These are phyloP conservation scores for Chaetomiaceae sp. DNA, from an alignment of 2,329 filamentous ascomycete species.

Conservation along the genomic window DNA sequence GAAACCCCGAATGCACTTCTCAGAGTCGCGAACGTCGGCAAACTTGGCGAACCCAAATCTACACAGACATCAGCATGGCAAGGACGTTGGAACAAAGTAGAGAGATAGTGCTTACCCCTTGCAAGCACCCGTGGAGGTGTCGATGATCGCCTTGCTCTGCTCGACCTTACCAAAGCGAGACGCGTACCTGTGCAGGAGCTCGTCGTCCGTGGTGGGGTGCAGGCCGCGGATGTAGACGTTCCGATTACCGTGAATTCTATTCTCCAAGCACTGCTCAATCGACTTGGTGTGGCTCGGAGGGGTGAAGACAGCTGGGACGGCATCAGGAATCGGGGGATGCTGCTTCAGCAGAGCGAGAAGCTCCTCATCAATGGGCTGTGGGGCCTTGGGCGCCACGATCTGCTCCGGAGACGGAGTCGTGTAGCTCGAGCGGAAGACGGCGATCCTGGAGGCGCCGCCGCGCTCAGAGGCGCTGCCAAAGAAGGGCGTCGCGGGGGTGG, in stretches of 20 bases:
- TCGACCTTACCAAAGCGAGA: constrained; percentile 87
- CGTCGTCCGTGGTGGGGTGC: constrained; percentile 90
- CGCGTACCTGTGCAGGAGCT: constrained; percentile 76
- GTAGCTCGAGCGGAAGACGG: constrained; percentile 54
- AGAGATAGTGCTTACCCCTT: constrained; percentile 65
- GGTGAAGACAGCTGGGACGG: constrained; percentile 83
- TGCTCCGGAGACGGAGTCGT: constrained; percentile 57
- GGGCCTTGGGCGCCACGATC: constrained; percentile 37
- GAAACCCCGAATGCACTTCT: constrained; percentile 94
- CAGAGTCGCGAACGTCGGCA: constrained; percentile 76
- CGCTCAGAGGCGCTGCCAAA: constrained; percentile 53
- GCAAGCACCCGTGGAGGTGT: constrained; percentile 85
- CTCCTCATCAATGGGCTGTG: constrained; percentile 37
- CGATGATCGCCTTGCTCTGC: constrained; percentile 97
- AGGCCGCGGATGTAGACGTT: constrained; percentile 98
- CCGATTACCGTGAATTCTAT: constrained; percentile 82
- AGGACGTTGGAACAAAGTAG: constrained; percentile 4
- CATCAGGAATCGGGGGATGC: constrained; percentile 77
- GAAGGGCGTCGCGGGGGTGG: constrained; percentile 59
- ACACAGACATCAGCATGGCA: constrained; percentile 20
- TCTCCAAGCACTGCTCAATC: constrained; percentile 89
- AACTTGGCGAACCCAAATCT: constrained; percentile 99
- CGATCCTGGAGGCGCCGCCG: constrained; percentile 54
- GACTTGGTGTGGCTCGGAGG: constrained; percentile 82
- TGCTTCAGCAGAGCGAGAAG: constrained; percentile 63